These are phyloP conservation scores for Sutorius eximius DNA, from an alignment of 1,284 basidiomycete genomes.

Conservation along the genomic window DNA sequence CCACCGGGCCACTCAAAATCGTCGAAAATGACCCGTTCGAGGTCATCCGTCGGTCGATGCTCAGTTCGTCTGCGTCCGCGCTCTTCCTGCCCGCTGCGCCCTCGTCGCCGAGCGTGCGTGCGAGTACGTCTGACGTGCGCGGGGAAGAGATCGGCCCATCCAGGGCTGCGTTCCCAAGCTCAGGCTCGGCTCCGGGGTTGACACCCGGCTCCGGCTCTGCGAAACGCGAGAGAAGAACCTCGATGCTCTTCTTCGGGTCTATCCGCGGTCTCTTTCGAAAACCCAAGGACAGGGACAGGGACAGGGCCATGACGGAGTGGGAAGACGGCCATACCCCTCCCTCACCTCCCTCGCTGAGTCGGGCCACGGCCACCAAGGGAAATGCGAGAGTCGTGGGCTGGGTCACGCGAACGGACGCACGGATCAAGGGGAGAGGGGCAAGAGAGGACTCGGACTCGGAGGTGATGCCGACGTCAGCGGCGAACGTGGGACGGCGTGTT, in stretches of 20 bases:
- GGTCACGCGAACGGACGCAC: conserved; percentile 32
- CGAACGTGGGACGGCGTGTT: background rate
- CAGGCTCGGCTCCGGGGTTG: background rate
- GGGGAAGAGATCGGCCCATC: background rate
- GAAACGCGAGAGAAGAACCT: conserved; percentile 23
- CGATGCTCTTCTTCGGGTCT: conserved; percentile 31
- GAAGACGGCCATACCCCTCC: conserved; percentile 9
- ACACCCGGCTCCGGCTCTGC: background rate
- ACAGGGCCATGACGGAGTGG: conserved; percentile 7
- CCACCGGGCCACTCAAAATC: conserved; percentile 41
- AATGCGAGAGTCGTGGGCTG: conserved; percentile 11
- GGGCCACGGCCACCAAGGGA: background rate
- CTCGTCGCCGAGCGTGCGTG: background rate
- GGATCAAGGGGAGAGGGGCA: conserved; percentile 13
- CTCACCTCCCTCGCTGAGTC: background rate
- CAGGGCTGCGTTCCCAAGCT: background rate
- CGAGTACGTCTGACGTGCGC: conserved; percentile 9
- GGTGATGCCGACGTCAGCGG: background rate
- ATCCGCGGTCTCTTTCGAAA: conserved; percentile 29
- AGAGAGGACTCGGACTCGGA: conserved; percentile 18
- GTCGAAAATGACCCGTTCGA: conserved; percentile 62
- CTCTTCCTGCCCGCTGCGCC: background rate
- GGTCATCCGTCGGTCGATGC: conserved; percentile 18
- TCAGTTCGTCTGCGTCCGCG: background rate
- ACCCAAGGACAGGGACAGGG: conserved; percentile 16